These are phyloP conservation scores for Myriosclerotinia curreyana DNA, from an alignment of 2,329 filamentous ascomycete genomes.

Conservation along the genomic window DNA sequence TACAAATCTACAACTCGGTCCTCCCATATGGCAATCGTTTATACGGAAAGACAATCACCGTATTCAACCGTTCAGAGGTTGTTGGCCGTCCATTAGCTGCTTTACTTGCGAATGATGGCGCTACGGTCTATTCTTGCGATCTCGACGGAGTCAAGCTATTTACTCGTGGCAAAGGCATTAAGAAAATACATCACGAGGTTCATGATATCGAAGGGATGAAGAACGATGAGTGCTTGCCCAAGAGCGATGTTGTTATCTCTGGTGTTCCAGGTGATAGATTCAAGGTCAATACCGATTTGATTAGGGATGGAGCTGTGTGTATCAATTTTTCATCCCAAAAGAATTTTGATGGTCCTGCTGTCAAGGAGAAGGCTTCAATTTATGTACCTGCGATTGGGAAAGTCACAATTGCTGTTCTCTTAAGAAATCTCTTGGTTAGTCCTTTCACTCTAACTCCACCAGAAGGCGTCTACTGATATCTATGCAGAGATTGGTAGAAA, in stretches of 20 bases:
- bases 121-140: slow-evolving; percentile 92
- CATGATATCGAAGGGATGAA: slow-evolving; percentile 71
- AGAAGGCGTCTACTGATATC: background rate
- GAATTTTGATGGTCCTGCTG: slow-evolving; percentile 80
- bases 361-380: slow-evolving; percentile 94
- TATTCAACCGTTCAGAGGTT: slow-evolving; percentile 95
- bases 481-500: slow-evolving; percentile 16
- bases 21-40: slow-evolving; percentile 89
- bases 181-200: slow-evolving; percentile 81
- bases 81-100: slow-evolving; percentile 91
- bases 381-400: slow-evolving; percentile 97
- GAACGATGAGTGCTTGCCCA: slow-evolving; percentile 75
- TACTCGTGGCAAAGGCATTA: slow-evolving; percentile 82
- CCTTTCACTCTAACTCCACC: background rate
- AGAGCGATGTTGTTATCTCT: slow-evolving; percentile 92
- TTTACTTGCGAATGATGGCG: slow-evolving; percentile 91
- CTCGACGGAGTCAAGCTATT: slow-evolving; percentile 89
- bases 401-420: slow-evolving; percentile 88
- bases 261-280: slow-evolving; percentile 85
- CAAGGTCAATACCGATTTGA: slow-evolving; percentile 80
- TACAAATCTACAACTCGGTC: slow-evolving; percentile 95
- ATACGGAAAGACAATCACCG: slow-evolving; percentile 90
- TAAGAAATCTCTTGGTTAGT: slow-evolving; percentile 71
- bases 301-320: slow-evolving; percentile 92
- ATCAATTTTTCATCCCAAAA: slow-evolving; percentile 97